These are phyloP conservation scores for Paramecium tetraurelia DNA, from an alignment of 73 alveolate genomes.

Conservation along the genomic window DNA sequence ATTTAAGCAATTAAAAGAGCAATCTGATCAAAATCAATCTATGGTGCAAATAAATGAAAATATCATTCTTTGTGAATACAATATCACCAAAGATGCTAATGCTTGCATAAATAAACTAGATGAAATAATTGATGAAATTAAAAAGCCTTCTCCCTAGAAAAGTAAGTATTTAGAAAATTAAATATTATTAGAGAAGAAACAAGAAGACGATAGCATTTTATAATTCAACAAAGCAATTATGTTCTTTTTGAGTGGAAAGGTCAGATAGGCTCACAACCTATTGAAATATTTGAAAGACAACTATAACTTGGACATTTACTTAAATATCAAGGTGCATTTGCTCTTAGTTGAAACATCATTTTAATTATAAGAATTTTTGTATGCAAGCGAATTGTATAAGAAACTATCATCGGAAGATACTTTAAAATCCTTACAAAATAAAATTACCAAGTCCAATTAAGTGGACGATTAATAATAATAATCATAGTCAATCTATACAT, in stretches of 20 bases:
- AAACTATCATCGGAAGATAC: not conserved
- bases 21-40: conserved; percentile 32
- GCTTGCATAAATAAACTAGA: not conserved
- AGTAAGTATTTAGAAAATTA: not conserved
- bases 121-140: conserved; percentile 33
- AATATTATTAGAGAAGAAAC: not conserved
- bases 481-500: not conserved
- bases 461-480: not conserved
- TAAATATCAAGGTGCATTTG: not conserved
- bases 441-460: not conserved
- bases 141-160: not conserved
- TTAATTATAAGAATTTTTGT: not conserved
- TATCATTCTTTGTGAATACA: conserved; percentile 15
- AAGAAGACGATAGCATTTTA: conserved; percentile 30
- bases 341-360: not conserved
- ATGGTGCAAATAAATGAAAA: conserved; percentile 27
- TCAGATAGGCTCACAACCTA: not conserved
- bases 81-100: not conserved
- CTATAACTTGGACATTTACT: not conserved
- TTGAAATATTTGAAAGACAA: not conserved
- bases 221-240: not conserved
- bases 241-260: not conserved
- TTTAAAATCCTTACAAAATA: not conserved
- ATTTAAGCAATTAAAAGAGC: conserved; percentile 16
- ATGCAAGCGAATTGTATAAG: not conserved